Evolutionary conservation across 116 monocot genomes (phyloP), one percentile per base, ranked within the genome.

Genomic region (Dioscorea cayenensis): DNA sequence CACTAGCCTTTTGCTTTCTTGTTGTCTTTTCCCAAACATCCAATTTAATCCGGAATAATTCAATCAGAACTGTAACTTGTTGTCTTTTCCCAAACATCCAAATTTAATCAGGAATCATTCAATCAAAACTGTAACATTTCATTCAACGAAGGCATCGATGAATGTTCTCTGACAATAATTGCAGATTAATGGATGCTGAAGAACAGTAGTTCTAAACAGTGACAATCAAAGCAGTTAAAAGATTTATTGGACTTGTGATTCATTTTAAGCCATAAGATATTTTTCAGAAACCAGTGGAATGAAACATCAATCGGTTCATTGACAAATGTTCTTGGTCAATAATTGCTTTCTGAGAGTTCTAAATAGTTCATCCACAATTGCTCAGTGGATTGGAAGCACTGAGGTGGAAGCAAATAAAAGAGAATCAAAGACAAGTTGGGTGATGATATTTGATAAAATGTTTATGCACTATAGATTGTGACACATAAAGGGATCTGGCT

Each of bases 331-430:
- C n/a, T 16, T 3, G 5, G n/a, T 55, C 55, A 55, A 55, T 55
- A 55, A 55, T 55, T 14, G 10, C 13, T 18, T 32, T 32, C 4
- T 55, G 55, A 55, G 55, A n/a, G n/a, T 16, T 16, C 55, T 5
- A 55, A 55, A 55, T 16, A 55, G 55, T 55, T 5, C 4, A 55
- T 55, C 55, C 16, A 55, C 55, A 11, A 55, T 55, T 55, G 55
- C 55, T 55, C 13, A n/a, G 19, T 55, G 55, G 55, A n/a, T 55
- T 55, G 12, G 19, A 16, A 55, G 16, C 14, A 55, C 16, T 55
- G 55, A 55, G 55, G 55, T 55, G 55, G n/a, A 55, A 55, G 55
- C 55, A 55, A 32, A 55, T 55, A n/a, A 55, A 16, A 55, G 55
- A 63, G 63, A 27, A 63, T 23, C 63, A 63, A 12, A 23, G 63